Base-by-base conservation (phyloP, 345 rosid genomes). In the Eucalyptus regnans region DNA sequence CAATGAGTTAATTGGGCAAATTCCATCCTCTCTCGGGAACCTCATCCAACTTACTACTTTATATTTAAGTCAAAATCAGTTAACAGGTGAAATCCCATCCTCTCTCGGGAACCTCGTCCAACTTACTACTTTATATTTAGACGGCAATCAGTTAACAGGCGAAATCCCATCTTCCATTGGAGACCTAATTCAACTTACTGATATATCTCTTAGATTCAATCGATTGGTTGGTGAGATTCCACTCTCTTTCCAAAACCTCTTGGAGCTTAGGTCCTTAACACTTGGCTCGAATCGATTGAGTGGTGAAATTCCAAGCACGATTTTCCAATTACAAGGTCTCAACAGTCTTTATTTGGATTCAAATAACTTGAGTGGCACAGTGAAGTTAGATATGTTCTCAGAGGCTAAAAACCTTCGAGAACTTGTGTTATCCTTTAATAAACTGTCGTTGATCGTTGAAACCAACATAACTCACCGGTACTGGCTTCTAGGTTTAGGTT, bases 271-370 rank as follows among this genome's bases (percentile, higher is more conserved):
- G 16, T 0, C 0, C 13, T 41, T 90, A 31, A 2, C 0, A 1
- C 37, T 91, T 16, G 0, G 0, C 0, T 17, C 8, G 2, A 92
- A 92, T 49, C 52, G 33, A 51, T n/a, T 92, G 12, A 56, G 64
- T 20, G 91, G 92, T 43, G 66, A n/a, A 27, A 51, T 91, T 22
- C 90, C 91, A 37, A 20, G 22, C 43, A 83, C 89, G 2, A 37
- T 90, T 18, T 90, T 25, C 48, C 14, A 87, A 16, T 91, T 71
- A 12, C 31, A 16, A 9, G 68, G 79, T 56, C 87, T 92, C 44
- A 6, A 27, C 20, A 0, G 0, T 7, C 87, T 88, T 81, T 7
- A 27, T 16, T 84, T 93, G 9, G 0, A 9, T 13, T 14, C 9
- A 3, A 93, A 91, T 60, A 20, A 81, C 12, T 54, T 92, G 29